Percentiles rank a stretch among this genome's conserved stretches.
phyloP scores from a whole-genome alignment of 331 rosid genomes.

The Rosa hybrid region DNA sequence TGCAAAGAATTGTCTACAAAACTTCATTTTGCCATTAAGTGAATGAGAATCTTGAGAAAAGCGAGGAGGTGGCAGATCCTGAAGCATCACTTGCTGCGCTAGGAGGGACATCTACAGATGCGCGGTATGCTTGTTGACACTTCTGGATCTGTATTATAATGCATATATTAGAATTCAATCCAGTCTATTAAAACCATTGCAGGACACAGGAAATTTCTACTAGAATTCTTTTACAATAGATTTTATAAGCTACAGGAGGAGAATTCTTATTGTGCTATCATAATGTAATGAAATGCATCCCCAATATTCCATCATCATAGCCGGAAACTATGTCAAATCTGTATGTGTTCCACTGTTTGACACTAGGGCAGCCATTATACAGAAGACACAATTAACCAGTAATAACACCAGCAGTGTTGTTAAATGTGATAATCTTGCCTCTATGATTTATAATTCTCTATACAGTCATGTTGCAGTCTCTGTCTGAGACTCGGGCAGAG shows the following conservation, averaged over 20 bases:
- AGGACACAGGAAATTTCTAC: not conserved
- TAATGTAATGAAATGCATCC: not conserved
- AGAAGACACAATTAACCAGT: not conserved
- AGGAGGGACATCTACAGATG: slow-evolving; percentile 64
- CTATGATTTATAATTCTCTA: not conserved
- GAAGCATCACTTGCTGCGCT: slow-evolving; percentile 66
- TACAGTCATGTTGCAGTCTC: not conserved
- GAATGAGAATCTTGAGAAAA: slow-evolving; percentile 90
- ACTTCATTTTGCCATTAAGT: slow-evolving; percentile 38
- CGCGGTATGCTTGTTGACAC: slow-evolving; percentile 86
- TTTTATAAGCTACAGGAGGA: not conserved
- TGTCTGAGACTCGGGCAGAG: not conserved
- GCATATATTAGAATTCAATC: not conserved
- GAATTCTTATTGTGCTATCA: not conserved
- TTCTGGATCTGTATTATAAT: slow-evolving; percentile 64
- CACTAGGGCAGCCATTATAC: not conserved
- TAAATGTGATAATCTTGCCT: not conserved
- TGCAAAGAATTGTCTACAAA: slow-evolving; percentile 19
- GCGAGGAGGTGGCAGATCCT: slow-evolving; percentile 60
- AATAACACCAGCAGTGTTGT: not conserved
- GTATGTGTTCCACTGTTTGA: not conserved
- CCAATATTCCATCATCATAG: not conserved
- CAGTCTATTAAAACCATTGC: not conserved
- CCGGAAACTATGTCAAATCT: not conserved
- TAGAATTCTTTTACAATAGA: not conserved